Evolutionary conservation across 1,284 basidiomycete genomes (phyloP), one percentile per base, ranked within the genome.

Genomic region (Cryptococcus hybrid): DNA sequence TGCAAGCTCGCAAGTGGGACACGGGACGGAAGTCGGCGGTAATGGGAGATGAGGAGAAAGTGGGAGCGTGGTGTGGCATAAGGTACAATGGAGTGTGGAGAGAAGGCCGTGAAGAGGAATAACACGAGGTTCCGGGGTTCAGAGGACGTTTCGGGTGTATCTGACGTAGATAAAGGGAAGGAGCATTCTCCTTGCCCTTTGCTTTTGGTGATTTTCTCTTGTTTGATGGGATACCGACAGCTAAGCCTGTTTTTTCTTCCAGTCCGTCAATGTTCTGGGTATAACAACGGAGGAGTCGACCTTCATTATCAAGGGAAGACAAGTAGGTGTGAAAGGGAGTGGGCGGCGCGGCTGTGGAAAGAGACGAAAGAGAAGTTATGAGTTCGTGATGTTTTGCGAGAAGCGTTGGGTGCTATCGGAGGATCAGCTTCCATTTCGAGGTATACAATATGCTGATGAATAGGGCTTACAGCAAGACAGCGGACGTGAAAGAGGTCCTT

Each of bases 261-360:
- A 97, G 85, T 12, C 87, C 88, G 72, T 97, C 92, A 60, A 96
- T 94, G 77, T 95, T 94, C 79, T 97, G 93, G 0, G 93, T 95
- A 76, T 96, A 97, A 3, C 93, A 90, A 35, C 93, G 84, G 46
- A 93, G 82, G 1, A 97, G 84, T 50, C 85, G 84, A 2, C 89
- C 88, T 48, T 87, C 82, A 55, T 86, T 81, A 68, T 96, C 90
- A 24, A 96, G 84, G 11, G 82, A 71, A 45, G 86, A 86, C 30
- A 97, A 84, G 34, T 89, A 80, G 6, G 81, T 77, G 70, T 97
- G 93, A 66, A 96, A 96, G 1, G 86, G 79, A 3, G 93, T 94
- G 0, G 93, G 92, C 59, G 82, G 68, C 7, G 92, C 90, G 2
- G 82, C 80, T 56, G 84, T 81, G 3, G 92, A 88, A 36, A 92